Evolutionary conservation across 768 basidiomycete species (phyloP).

Genomic region (Plicaturopsis crispa): DNA sequence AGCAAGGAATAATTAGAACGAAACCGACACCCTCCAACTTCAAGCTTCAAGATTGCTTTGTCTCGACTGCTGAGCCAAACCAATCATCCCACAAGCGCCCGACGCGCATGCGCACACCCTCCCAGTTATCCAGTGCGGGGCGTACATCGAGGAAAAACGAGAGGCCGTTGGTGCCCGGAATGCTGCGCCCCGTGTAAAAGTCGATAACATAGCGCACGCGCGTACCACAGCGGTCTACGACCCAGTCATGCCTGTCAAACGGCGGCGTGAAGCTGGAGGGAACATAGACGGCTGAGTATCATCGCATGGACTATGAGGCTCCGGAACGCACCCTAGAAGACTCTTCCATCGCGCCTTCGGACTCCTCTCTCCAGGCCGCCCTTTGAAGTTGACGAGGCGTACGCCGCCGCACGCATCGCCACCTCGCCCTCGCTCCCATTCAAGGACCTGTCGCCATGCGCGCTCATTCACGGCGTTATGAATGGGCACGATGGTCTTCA

Average conservation of each 20-base stretch:
- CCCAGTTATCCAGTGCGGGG: slow-evolving; percentile 92
- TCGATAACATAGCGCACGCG: slow-evolving; percentile 94
- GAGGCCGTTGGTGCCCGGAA: slow-evolving; percentile 40
- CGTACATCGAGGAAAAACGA: slow-evolving; percentile 94
- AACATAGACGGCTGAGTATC: slow-evolving; percentile 8
- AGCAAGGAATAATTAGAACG: too few species aligned
- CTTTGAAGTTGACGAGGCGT: slow-evolving; percentile 86
- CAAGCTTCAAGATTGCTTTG: too few species aligned
- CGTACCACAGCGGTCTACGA: slow-evolving; percentile 87
- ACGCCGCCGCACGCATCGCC: slow-evolving; percentile 77
- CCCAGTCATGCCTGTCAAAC: slow-evolving; percentile 97
- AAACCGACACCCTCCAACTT: too few species aligned
- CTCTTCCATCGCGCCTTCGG: slow-evolving; percentile 78
- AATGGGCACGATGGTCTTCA: slow-evolving; percentile 94
- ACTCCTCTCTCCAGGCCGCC: slow-evolving; percentile 71
- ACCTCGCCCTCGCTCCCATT: slow-evolving; percentile 79
- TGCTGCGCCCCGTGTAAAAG: slow-evolving; percentile 82
- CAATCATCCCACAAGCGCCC: slow-evolving; percentile 38
- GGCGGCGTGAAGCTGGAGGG: slow-evolving; percentile 76
- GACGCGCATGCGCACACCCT: slow-evolving; percentile 80
- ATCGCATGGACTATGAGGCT: too few species aligned
- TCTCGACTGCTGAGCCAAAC: too few species aligned
- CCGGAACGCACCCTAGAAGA: slow-evolving; percentile 70
- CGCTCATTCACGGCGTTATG: slow-evolving; percentile 99
- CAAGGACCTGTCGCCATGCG: slow-evolving; percentile 76